These are phyloP conservation scores for Stemphylium vesicarium DNA, from an alignment of 2,329 filamentous ascomycete species.

Conservation along the genomic window DNA sequence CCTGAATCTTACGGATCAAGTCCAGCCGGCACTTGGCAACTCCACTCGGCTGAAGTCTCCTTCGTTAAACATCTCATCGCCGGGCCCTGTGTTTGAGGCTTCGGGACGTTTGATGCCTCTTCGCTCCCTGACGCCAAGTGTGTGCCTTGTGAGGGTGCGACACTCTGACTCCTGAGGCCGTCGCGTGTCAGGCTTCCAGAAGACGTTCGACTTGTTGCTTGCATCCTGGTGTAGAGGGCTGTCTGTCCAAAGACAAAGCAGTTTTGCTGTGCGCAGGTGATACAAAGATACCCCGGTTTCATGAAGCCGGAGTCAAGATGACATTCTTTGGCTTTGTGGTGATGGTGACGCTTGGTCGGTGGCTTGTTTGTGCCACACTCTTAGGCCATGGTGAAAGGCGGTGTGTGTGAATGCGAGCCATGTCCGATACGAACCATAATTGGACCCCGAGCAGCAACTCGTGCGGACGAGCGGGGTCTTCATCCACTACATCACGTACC, in stretches of 20 bases:
- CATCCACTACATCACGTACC: not conserved
- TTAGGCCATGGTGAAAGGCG: conserved; percentile 19
- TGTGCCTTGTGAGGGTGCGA: conserved; percentile 26
- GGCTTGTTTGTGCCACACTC: conserved; percentile 23
- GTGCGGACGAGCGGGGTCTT: not conserved
- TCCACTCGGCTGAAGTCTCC: conserved; percentile 16
- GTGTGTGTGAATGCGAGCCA: conserved; percentile 25
- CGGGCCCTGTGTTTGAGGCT: conserved; percentile 28
- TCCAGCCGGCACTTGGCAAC: conserved; percentile 14
- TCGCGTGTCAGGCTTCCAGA: conserved; percentile 19
- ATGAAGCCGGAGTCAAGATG: not conserved
- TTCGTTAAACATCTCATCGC: conserved; percentile 27
- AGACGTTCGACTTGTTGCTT: conserved; percentile 1
- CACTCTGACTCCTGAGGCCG: conserved; percentile 25
- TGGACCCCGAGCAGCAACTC: conserved; percentile 1
- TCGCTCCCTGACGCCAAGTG: conserved; percentile 35
- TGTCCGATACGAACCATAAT: conserved; percentile 4
- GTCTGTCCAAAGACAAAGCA: too few species aligned
- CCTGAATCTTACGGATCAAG: conserved; percentile 13
- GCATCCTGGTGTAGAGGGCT: not conserved
- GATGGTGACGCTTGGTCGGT: conserved; percentile 10
- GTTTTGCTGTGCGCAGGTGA: too few species aligned
- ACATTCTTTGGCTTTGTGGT: conserved; percentile 6
- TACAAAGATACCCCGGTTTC: too few species aligned
- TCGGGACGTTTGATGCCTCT: conserved; percentile 32